Evolutionary conservation across 164 flowering plant species (phyloP), one percentile per base, ranked within the genome.

Genomic region (Chloranthus sessilifolius): DNA sequence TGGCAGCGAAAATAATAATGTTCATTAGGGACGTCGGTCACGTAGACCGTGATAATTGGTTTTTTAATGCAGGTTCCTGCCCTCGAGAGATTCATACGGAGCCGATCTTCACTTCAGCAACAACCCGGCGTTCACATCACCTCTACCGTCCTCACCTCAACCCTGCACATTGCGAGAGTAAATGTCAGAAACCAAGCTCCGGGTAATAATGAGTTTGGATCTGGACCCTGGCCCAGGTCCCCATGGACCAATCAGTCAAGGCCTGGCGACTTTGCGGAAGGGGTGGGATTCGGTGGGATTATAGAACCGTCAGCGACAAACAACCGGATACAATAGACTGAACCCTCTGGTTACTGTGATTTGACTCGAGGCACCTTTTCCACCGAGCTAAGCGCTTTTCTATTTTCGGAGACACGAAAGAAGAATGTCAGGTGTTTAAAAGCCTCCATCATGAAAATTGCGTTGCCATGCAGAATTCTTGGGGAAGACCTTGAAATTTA

Each of bases 1-100:
- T n/a, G n/a, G n/a, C n/a, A n/a, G n/a, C n/a, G n/a, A n/a, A n/a
- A n/a, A n/a, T n/a, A n/a, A n/a, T n/a, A n/a, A n/a, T n/a, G n/a
- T n/a, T n/a, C n/a, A n/a, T n/a, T n/a, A n/a, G n/a, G n/a, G n/a
- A n/a, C n/a, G n/a, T n/a, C n/a, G n/a, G n/a, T n/a, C n/a, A n/a
- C n/a, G n/a, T n/a, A n/a, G n/a, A n/a, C n/a, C n/a, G n/a, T n/a
- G n/a, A n/a, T n/a, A n/a, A n/a, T n/a, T n/a, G n/a, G n/a, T n/a
- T n/a, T n/a, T n/a, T n/a, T n/a, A n/a, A n/a, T n/a, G n/a, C 73
- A 91, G 98, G 96, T 91, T 21, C 98, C 96, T 20, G 94, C 98
- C 15, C 65, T 88, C 20, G 96, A 91, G 64, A 80, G 95, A 64
- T 88, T 85, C 56, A 72, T 85, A 77, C 83, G 76, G 64, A 77